Conservation (phyloP, 2,329 filamentous ascomycete genomes). For the Trichoderma citrinoviride region DNA sequence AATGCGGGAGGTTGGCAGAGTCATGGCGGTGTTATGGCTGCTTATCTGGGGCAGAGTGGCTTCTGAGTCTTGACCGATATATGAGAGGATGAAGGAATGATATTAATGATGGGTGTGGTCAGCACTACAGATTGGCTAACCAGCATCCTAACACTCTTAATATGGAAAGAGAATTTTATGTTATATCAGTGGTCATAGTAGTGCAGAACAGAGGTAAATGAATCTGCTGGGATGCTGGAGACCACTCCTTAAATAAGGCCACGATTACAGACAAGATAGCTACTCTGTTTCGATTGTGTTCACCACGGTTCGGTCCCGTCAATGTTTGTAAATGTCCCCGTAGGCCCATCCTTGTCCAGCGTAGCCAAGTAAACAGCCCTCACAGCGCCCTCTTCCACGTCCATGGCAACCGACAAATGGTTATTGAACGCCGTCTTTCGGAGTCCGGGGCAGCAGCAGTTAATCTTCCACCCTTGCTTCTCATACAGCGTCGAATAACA, state of each 20-base stretch:
- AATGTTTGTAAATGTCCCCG: conserved; percentile 10
- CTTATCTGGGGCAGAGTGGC: conserved; percentile 29
- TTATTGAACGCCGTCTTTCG: conserved; percentile 9
- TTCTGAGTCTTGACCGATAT: not conserved
- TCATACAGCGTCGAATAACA: conserved; percentile 4
- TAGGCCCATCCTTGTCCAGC: conserved; percentile 2
- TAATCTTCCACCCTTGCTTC: conserved; percentile 4
- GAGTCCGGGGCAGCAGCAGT: conserved; percentile 13
- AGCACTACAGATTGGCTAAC: too few relatives aligned
- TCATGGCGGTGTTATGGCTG: conserved; percentile 33
- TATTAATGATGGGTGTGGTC: not conserved
- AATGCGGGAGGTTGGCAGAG: conserved; percentile 29
- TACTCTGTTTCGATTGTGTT: not conserved
- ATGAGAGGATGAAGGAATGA: not conserved
- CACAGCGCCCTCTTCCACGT: conserved; percentile 13
- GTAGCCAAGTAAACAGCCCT: conserved; percentile 5
- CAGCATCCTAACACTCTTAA: too few relatives aligned
- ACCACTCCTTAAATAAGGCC: too few relatives aligned
- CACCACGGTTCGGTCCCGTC: conserved; percentile 15
- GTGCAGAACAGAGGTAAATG: too few relatives aligned
- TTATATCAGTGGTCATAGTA: too few relatives aligned
- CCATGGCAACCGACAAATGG: not conserved
- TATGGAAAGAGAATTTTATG: too few relatives aligned
- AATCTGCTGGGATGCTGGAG: too few relatives aligned
- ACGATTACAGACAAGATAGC: too few relatives aligned